These are phyloP conservation scores for Meripilus lineatus DNA, from an alignment of 1,284 basidiomycete genomes.

Conservation along the genomic window DNA sequence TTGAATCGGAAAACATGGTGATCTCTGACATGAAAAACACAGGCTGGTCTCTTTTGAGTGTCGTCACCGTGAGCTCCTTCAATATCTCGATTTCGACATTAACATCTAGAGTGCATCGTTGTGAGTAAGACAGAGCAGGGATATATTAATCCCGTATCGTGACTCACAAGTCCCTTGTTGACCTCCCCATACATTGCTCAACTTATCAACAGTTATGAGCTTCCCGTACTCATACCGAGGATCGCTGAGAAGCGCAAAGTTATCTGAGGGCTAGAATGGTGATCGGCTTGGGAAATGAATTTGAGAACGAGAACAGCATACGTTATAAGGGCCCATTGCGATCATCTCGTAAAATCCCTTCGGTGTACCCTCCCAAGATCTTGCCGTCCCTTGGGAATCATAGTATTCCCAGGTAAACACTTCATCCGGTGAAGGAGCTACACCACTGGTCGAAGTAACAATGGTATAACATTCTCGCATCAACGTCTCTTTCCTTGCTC, in stretches of 20 bases:
- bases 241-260: slow-evolving; percentile 93
- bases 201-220: slow-evolving; percentile 89
- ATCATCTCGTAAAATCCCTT: slow-evolving; percentile 67
- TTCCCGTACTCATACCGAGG: slow-evolving; percentile 81
- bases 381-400: slow-evolving; percentile 75
- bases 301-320: slow-evolving; percentile 36
- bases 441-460: slow-evolving; percentile 82
- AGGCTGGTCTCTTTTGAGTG: slow-evolving; percentile 86
- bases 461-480: slow-evolving; percentile 84
- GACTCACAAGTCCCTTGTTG: slow-evolving; percentile 75
- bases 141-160: too few relatives aligned
- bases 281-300: neutral
- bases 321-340: slow-evolving; percentile 45
- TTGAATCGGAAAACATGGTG: slow-evolving; percentile 70
- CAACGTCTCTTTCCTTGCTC: slow-evolving; percentile 80
- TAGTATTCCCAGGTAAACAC: slow-evolving; percentile 88
- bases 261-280: slow-evolving; percentile 43
- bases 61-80: slow-evolving; percentile 77
- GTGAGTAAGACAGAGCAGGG: too few relatives aligned
- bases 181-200: slow-evolving; percentile 90
- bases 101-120: slow-evolving; percentile 78
- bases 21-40: slow-evolving; percentile 96
- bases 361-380: slow-evolving; percentile 77
- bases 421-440: slow-evolving; percentile 70
- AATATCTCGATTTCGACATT: slow-evolving; percentile 82